Base-by-base conservation (phyloP, 805 yeast species). In the Metschnikowia vanudenii region DNA sequence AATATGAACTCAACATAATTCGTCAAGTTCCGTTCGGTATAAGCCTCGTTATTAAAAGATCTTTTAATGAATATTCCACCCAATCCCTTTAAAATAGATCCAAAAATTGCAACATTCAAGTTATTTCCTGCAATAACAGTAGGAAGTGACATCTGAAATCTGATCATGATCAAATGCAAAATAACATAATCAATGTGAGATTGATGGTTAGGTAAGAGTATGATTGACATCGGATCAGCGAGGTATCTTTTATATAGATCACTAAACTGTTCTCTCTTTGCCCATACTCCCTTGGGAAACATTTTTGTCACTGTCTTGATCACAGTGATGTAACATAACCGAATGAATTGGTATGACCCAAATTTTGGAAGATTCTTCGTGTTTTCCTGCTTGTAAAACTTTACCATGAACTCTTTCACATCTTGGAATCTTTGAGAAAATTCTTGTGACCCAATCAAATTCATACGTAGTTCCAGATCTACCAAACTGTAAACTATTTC, bases 41-140 rank as follows among this genome's bases (percentile, higher is more conserved):
- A 71, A 24, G 64, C 54, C 60, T 65, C 76, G 49, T 69, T 68
- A 49, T 68, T 69, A 53, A 73, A 71, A 11, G 71, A 65, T 37
- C 86, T 67, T 43, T 81, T 74, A 54, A 81, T 81, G 65, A 73
- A 81, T 52, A 80, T 72, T 14, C 82, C 85, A 2, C 86, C 86
- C 42, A 72, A 57, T 24, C 61, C 71, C 45, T 77, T 73, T 52
- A 81, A 63, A 42, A 78, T 62, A 8, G 66, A 63, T 4, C 84
- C 84, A 39, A 81, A 69, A 6, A 80, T 63, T 1, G 83, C 78
- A 37, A 81, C 80, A 54, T 81, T 80, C 56, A 81, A 72, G 58
- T 81, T 81, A 41, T 81, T 85, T n/a, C 86, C 86, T 1, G 86
- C 85, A 31, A 81, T 77, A 6, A 81, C 83, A 4, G 75, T 62